Conservation (phyloP, 2,329 filamentous ascomycete genomes). For the Pseudogymnoascus sp. region DNA sequence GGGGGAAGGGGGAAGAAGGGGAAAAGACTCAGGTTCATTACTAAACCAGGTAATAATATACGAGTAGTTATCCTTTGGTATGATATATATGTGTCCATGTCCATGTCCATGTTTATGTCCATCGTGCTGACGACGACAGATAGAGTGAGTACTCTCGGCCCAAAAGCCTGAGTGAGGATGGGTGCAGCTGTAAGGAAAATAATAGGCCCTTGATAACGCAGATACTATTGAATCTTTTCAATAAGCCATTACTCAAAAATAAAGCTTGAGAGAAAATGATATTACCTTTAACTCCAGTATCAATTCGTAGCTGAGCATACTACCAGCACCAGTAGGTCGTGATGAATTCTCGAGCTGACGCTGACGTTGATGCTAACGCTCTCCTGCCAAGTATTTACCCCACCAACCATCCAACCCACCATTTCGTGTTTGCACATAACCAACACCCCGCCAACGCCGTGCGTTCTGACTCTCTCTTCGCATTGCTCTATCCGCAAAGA, state of each 20-base stretch:
- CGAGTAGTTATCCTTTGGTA: background rate
- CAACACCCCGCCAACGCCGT: background rate
- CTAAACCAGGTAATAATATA: background rate
- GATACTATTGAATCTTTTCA: background rate
- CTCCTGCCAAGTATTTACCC: slow-evolving; percentile 2
- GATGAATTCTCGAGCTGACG: background rate
- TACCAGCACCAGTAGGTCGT: background rate
- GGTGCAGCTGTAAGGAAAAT: too few relatives aligned
- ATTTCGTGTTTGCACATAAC: background rate
- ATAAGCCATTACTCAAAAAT: background rate
- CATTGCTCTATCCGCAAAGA: background rate
- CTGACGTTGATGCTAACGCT: background rate
- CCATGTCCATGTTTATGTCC: background rate
- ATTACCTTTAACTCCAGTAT: background rate
- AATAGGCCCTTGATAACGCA: background rate
- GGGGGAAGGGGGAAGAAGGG: background rate
- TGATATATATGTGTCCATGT: background rate
- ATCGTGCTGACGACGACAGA: background rate
- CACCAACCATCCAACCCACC: background rate
- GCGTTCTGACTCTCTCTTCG: background rate
- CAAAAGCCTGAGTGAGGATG: too few relatives aligned
- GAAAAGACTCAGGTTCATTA: background rate
- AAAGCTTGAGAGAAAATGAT: background rate
- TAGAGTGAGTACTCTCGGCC: too few relatives aligned
- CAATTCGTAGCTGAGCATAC: background rate